Evolutionary conservation across 2,329 filamentous ascomycete genomes (phyloP), one percentile per base, ranked within the genome.

Genomic region (Pochonia chlamydosporia): DNA sequence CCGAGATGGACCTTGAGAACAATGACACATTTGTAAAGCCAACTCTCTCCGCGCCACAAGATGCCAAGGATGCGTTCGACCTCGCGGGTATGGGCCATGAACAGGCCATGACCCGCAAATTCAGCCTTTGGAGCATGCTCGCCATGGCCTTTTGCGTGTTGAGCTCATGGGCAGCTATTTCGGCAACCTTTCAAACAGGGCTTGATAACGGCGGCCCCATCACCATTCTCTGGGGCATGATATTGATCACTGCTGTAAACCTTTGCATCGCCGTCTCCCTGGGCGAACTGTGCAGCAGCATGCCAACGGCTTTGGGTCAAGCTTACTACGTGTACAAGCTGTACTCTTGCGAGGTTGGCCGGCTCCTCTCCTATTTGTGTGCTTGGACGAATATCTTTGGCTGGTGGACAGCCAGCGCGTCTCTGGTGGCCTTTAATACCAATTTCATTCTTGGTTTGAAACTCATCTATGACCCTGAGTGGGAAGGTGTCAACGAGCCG

Each of bases 361-460:
- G 77, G 2, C 76, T 79, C 50, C 55, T 61, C 4, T 77, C 74
- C 1, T 81, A 81, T 54, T 68, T 81, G 61, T 78, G 75, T 52
- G 78, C 77, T 2, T 81, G 76, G 75, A 77, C 80, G 55, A 81
- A 81, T 58, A 78, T 72, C 0, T 79, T 79, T 49, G 78, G 77
- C 11, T 81, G 78, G 78, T 78, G 75, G 69, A 73, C 75, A 0
- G 59, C 81, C 48, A 74, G 73, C 0, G 78, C 77, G 0, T 79
- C 74, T 2, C 73, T 78, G 49, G 68, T 74, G 20, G 76, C 75
- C 11, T 81, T 81, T 55, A 79, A 81, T 75, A 73, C 74, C 3
- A 68, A 78, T 52, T 78, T 81, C 43, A 63, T 79, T 46, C 63
- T 81, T 5, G 70, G 73, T n/a, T 75, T 81, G 67, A 78, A 77